Conservation (phyloP, 495 filamentous ascomycete genomes). For the Daldinia decipiens region DNA sequence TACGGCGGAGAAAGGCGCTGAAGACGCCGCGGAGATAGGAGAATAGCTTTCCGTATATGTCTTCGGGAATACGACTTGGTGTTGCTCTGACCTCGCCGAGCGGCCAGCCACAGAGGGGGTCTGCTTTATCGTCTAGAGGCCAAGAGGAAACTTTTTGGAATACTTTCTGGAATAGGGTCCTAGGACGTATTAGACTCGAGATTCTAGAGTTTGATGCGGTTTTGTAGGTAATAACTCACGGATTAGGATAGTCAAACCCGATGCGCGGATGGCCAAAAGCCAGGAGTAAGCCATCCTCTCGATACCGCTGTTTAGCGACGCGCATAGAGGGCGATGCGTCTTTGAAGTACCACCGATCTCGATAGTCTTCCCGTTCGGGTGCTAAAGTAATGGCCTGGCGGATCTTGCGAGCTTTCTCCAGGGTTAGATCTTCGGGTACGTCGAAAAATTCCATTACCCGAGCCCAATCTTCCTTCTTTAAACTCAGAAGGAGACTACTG, state of each 20-base stretch:
- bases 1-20: conserved; percentile 1
- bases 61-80: conserved; percentile 15
- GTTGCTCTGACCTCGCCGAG: conserved; percentile 38
- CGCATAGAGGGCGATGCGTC: conserved; percentile 31
- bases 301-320: conserved; percentile 43
- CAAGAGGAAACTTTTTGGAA: neutral
- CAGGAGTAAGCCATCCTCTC: conserved; percentile 50
- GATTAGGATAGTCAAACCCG: conserved; percentile 46
- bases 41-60: conserved; percentile 51
- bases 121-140: conserved; percentile 7
- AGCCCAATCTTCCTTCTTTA: conserved; percentile 24
- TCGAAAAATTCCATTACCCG: conserved; percentile 3
- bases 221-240: conserved; percentile 34
- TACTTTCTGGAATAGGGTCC: conserved; percentile 12
- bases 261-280: conserved; percentile 49
- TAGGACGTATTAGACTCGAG: neutral
- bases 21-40: conserved; percentile 36
- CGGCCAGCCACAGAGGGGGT: conserved; percentile 43
- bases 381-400: conserved; percentile 33
- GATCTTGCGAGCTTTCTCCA: conserved; percentile 11
- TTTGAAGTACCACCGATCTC: conserved; percentile 28
- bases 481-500: conserved; percentile 15
- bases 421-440: conserved; percentile 1
- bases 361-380: conserved; percentile 32
- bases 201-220: too few species aligned